These are phyloP conservation scores for Pseudohyphozyma bogoriensis DNA, from an alignment of 768 basidiomycete genomes.

Conservation along the genomic window DNA sequence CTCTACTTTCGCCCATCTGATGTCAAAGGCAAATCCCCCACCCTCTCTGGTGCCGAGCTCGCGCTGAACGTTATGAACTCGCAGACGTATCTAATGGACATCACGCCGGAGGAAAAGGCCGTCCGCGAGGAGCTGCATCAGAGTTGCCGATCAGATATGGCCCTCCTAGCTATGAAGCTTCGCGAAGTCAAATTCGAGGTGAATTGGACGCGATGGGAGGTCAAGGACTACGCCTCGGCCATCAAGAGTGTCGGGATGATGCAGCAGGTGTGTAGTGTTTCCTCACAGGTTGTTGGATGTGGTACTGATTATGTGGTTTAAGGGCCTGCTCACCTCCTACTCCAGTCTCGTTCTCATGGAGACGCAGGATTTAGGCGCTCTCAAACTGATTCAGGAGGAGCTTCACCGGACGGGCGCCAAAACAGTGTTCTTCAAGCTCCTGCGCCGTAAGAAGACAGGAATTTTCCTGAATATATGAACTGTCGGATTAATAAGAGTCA, in stretches of 20 bases:
- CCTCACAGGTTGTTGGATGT: no score
- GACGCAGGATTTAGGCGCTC: conserved; percentile 1
- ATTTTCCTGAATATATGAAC: no score
- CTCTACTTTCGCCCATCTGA: conserved; percentile 5
- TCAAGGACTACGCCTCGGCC: conserved; percentile 24
- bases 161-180: conserved; percentile 34
- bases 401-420: no score
- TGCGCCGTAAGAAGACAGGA: no score
- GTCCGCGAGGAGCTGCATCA: conserved; percentile 32
- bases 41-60: no score
- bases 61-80: background rate
- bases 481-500: no score
- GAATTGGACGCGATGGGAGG: conserved; percentile 34
- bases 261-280: no score
- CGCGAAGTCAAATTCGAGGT: conserved; percentile 23
- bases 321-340: no score
- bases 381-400: conserved; percentile 11
- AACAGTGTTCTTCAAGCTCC: no score
- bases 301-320: no score
- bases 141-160: conserved; percentile 35
- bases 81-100: conserved; percentile 32
- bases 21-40: conserved; percentile 6
- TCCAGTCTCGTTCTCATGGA: conserved; percentile 8
- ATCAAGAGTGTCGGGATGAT: conserved; percentile 14
- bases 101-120: conserved; percentile 34